Evolutionary conservation across 179 eudicot species (phyloP), one percentile per base, ranked within the genome.

Genomic region (Beta macrorhiza): DNA sequence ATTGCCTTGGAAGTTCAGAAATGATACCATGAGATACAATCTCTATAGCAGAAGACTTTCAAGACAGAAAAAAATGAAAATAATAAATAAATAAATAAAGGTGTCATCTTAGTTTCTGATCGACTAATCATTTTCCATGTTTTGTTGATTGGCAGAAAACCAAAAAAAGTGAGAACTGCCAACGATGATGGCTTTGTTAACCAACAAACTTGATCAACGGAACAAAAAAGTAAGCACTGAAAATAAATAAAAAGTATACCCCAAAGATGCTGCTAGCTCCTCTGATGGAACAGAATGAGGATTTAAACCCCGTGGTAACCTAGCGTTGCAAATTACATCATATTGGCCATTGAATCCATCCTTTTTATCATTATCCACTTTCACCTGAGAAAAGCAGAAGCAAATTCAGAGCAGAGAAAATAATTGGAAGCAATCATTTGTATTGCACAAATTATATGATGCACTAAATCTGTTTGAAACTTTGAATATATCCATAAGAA

Each of bases 321-420:
- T 92, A 81, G 97, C 98, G 89, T 88, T 91, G 86, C 99, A 97
- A 82, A 97, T 93, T 78, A 91, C 91, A 89, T 97, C 99, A 88
- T 85, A 97, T 85, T 87, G 92, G 20, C 93, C 92, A 82, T 63
- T 86, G 79, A 79, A 88, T 10, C 91, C 95, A 83, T 94, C 97
- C 78, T 94, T 90, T 70, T 81, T 89, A 72, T 90, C 97, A 73
- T 85, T 93, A 45, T 92, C 93, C 69, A 89, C 69, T 82, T 45
- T 89, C 72, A 91, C 94, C 99, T 96, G 87, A 75, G 84, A 81
- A 70, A 76, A 74, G 8, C 68, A 51, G 69, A 82, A 47, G 67
- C 55, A 59, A 37, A 72, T 15, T 71, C 44, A 62, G 75, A n/a
- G 49, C 53, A 76, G 16, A 51, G 77, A 72, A 56, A 57, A 32